Percentiles rank a stretch among this genome's conserved stretches.
These are phyloP conservation scores for Phaeomoniella chlamydospora DNA, from an alignment of 2,329 filamentous ascomycete genomes.

Conservation along the genomic window DNA sequence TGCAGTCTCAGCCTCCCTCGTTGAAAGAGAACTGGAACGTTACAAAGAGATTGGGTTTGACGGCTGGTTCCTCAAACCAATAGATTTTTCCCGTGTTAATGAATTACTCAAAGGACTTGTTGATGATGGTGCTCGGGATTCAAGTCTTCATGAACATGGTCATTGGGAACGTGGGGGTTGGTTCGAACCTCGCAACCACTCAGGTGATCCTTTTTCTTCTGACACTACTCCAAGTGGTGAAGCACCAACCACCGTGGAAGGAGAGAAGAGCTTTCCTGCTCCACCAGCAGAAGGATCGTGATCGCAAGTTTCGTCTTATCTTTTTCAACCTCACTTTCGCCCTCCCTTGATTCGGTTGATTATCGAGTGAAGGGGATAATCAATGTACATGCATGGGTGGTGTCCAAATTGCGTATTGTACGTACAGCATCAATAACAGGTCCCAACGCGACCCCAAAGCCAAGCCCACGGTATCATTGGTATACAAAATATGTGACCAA, in stretches of 20 bases:
- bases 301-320: too few species aligned
- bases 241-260: slow-evolving; percentile 1
- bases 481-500: too few species aligned
- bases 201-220: slow-evolving; percentile 7
- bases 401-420: too few species aligned
- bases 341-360: too few species aligned
- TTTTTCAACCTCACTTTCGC: too few species aligned
- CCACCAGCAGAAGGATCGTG: background rate
- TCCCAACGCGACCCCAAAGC: too few species aligned
- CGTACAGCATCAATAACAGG: too few species aligned
- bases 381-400: too few species aligned
- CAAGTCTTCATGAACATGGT: slow-evolving; percentile 55
- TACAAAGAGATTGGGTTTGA: slow-evolving; percentile 75
- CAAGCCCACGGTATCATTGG: too few species aligned
- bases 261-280: background rate
- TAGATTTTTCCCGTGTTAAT: slow-evolving; percentile 63
- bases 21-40: slow-evolving; percentile 51
- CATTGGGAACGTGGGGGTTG: slow-evolving; percentile 79
- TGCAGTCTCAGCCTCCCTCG: slow-evolving; percentile 69
- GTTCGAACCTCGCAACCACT: slow-evolving; percentile 39
- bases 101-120: slow-evolving; percentile 56
- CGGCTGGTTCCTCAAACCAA: slow-evolving; percentile 80
- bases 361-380: too few species aligned
- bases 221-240: slow-evolving; percentile 11
- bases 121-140: slow-evolving; percentile 40